These are phyloP conservation scores for Mucor plumbeus DNA, from an alignment of 371 early-diverging fungal genomes.

Conservation along the genomic window DNA sequence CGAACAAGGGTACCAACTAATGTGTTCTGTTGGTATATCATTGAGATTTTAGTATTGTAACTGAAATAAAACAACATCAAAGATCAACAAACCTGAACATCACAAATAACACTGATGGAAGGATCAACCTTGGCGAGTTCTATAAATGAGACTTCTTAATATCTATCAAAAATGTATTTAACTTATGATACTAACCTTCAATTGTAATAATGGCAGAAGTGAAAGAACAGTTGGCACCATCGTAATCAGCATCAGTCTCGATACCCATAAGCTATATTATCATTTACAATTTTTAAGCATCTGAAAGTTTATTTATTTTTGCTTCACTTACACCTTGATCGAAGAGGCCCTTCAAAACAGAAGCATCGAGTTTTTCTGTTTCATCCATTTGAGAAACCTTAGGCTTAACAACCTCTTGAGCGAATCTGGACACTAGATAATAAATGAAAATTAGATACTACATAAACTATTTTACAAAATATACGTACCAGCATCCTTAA, in stretches of 20 bases:
- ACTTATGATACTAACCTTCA: conserved; percentile 61
- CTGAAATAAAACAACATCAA: no score
- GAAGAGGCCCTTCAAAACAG: conserved; percentile 85
- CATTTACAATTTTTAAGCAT: not conserved
- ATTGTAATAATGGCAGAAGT: conserved; percentile 89
- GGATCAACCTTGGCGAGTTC: conserved; percentile 97
- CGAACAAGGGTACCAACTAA: conserved; percentile 93
- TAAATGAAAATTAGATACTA: not conserved
- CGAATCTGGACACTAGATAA: conserved; percentile 65
- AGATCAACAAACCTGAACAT: conserved; percentile 79
- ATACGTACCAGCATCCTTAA: conserved; percentile 62
- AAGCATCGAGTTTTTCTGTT: conserved; percentile 79
- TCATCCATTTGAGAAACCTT: conserved; percentile 95
- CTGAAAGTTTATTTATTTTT: not conserved
- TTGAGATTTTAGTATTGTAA: not conserved
- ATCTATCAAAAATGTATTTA: not conserved
- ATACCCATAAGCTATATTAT: conserved; percentile 91
- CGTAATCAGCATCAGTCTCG: conserved; percentile 83
- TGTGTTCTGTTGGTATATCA: conserved; percentile 70
- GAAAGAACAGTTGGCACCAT: conserved; percentile 90
- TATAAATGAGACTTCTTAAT: conserved; percentile 1
- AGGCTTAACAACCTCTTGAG: conserved; percentile 83
- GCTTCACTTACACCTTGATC: conserved; percentile 79
- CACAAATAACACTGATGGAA: conserved; percentile 89
- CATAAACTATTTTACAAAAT: not conserved